Conservation (phyloP, 2,329 filamentous ascomycete species). For the Dissoconium aciculare region DNA sequence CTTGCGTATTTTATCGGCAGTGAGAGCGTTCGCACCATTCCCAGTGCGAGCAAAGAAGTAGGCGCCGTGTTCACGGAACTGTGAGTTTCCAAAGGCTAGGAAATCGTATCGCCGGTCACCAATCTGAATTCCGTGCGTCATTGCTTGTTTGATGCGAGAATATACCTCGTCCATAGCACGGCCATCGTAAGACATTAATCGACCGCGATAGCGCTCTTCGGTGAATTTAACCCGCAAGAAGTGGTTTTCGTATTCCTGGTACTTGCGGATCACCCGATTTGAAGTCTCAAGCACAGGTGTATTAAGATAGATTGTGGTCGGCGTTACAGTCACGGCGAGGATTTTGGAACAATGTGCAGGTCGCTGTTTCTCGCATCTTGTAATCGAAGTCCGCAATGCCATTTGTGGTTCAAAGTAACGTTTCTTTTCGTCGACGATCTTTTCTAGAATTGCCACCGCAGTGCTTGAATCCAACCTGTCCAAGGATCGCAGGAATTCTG, state of each 20-base stretch:
- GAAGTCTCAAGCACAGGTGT: constrained; percentile 72
- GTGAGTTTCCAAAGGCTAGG: constrained; percentile 86
- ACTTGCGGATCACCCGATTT: constrained; percentile 70
- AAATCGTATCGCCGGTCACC: constrained; percentile 76
- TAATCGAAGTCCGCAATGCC: constrained; percentile 42
- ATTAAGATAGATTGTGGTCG: constrained; percentile 64
- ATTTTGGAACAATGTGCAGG: constrained; percentile 62
- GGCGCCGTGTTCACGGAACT: constrained; percentile 78
- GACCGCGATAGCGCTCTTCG: constrained; percentile 51
- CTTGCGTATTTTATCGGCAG: constrained; percentile 59
- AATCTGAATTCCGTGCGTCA: constrained; percentile 66
- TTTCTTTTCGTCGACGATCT: constrained; percentile 49
- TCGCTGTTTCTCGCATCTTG: constrained; percentile 13
- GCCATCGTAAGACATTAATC: constrained; percentile 19
- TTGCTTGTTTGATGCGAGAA: constrained; percentile 52
- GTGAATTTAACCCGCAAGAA: constrained; percentile 84
- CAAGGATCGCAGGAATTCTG: constrained; percentile 44
- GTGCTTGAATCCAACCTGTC: constrained; percentile 27
- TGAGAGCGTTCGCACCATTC: constrained; percentile 32
- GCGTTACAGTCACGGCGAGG: constrained; percentile 66
- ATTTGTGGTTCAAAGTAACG: constrained; percentile 54
- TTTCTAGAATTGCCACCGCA: constrained; percentile 57
- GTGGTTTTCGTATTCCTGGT: constrained; percentile 51
- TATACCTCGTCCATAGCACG: constrained; percentile 41
- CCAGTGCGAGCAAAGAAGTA: constrained; percentile 76